These are phyloP conservation scores for Acidiella bohemica DNA, from an alignment of 495 filamentous ascomycete genomes.

Conservation along the genomic window DNA sequence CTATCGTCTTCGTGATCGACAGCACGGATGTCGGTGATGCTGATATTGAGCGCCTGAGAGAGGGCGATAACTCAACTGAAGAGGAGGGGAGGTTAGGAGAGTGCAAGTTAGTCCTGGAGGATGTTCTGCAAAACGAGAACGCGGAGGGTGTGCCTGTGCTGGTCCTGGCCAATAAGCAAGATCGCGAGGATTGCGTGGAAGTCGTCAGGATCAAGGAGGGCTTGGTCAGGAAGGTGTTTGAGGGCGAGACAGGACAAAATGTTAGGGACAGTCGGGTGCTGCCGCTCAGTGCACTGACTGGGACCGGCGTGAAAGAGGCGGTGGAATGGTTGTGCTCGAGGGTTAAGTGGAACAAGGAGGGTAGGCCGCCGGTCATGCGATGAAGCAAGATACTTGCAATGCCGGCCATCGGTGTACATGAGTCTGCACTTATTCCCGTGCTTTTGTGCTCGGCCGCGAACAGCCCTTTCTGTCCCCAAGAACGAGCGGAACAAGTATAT, in stretches of 20 bases:
- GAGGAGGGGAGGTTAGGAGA: slow-evolving; percentile 63
- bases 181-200: slow-evolving; percentile 93
- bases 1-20: slow-evolving; percentile 95
- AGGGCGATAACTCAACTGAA: slow-evolving; percentile 26
- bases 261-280: slow-evolving; percentile 82
- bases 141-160: slow-evolving; percentile 83
- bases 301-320: slow-evolving; percentile 82
- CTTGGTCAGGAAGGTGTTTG: slow-evolving; percentile 81
- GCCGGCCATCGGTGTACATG: background rate
- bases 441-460: background rate
- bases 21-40: slow-evolving; percentile 79
- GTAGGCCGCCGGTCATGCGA: slow-evolving; percentile 81
- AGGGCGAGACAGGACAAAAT: slow-evolving; percentile 73
- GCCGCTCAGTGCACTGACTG: slow-evolving; percentile 80
- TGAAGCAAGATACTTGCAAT: too few species aligned
- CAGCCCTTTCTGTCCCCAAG: too few species aligned
- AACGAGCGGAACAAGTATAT: too few species aligned
- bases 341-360: slow-evolving; percentile 94
- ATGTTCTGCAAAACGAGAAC: slow-evolving; percentile 70
- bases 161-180: slow-evolving; percentile 94
- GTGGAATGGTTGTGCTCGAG: slow-evolving; percentile 87
- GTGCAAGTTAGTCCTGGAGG: slow-evolving; percentile 76
- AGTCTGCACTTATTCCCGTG: background rate
- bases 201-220: slow-evolving; percentile 96
- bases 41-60: slow-evolving; percentile 33